A percentile compares a stretch with the other conserved stretches of the same genome.
phyloP scores from a whole-genome alignment of 306 rosid genomes.

The Morella rubra region DNA sequence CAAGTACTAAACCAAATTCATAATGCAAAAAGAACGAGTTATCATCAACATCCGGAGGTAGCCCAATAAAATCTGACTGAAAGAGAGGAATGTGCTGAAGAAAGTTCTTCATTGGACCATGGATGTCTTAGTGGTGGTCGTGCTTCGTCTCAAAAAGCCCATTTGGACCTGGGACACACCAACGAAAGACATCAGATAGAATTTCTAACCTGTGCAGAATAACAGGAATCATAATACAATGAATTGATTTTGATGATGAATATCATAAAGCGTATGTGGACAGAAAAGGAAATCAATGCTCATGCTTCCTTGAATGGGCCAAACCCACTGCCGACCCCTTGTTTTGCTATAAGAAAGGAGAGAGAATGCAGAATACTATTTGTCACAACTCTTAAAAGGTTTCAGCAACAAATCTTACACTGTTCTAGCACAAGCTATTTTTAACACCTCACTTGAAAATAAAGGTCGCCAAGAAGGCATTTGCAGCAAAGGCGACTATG shows the following conservation, averaged over 20 bases:
- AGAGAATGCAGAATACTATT: not conserved
- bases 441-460: not conserved
- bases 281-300: not conserved
- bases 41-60: slow-evolving; percentile 15
- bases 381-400: not conserved
- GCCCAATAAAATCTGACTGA: not conserved
- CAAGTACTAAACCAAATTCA: slow-evolving; percentile 21
- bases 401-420: not conserved
- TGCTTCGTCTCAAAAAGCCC: slow-evolving; percentile 53
- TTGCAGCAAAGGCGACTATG: not conserved
- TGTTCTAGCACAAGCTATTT: not conserved
- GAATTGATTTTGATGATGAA: not conserved
- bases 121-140: slow-evolving; percentile 42
- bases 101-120: not conserved
- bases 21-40: not conserved
- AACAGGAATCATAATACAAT: not conserved
- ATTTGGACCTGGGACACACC: slow-evolving; percentile 42
- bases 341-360: not conserved
- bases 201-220: not conserved
- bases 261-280: not conserved
- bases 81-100: slow-evolving; percentile 7
- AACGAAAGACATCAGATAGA: not conserved
- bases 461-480: not conserved
- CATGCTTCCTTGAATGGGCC: not conserved
- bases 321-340: not conserved